A percentile compares a stretch with the other conserved stretches of the same genome.
Conservation (phyloP, 1,284 basidiomycete genomes). For the Papiliotrema fonsecae region DNA sequence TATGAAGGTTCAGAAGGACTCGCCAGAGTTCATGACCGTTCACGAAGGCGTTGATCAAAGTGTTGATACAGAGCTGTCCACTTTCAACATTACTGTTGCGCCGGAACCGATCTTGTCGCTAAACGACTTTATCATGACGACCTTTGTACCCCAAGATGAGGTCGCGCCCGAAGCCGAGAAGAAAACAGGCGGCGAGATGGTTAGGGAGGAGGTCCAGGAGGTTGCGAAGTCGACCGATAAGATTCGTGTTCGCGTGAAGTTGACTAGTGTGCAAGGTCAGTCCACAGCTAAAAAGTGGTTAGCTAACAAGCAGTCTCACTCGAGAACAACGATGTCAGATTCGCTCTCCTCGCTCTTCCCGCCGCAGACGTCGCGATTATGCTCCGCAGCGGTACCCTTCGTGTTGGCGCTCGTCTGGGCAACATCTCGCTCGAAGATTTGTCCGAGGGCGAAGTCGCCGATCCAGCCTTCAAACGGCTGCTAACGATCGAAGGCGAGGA, state of each 20-base stretch:
- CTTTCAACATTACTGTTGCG: constrained; percentile 82
- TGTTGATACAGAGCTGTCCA: constrained; percentile 84
- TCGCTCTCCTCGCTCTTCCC: constrained; percentile 86
- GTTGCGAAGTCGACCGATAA: constrained; percentile 52
- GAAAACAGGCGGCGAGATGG: constrained; percentile 13
- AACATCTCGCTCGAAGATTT: constrained; percentile 83
- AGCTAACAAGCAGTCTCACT: constrained; percentile 61
- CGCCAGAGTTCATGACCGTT: constrained; percentile 77
- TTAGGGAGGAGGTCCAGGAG: constrained; percentile 5
- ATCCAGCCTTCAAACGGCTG: constrained; percentile 70
- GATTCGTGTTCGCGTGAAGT: constrained; percentile 76
- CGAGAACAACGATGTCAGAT: constrained; percentile 64
- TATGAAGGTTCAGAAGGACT: constrained; percentile 71
- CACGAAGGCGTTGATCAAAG: constrained; percentile 87
- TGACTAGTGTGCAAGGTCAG: constrained; percentile 79
- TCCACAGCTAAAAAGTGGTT: constrained; percentile 5
- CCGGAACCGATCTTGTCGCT: constrained; percentile 87
- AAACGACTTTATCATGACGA: constrained; percentile 98
- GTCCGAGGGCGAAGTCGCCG: constrained; percentile 57
- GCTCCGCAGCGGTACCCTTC: constrained; percentile 68
- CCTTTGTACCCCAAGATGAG: constrained; percentile 65
- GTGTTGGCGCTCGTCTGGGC: constrained; percentile 78
- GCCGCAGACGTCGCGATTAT: constrained; percentile 85
- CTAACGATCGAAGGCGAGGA: constrained; percentile 94
- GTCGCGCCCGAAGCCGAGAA: constrained; percentile 25